Base-by-base conservation (phyloP, 1,284 basidiomycete species). In the Tremellales sp. region DNA sequence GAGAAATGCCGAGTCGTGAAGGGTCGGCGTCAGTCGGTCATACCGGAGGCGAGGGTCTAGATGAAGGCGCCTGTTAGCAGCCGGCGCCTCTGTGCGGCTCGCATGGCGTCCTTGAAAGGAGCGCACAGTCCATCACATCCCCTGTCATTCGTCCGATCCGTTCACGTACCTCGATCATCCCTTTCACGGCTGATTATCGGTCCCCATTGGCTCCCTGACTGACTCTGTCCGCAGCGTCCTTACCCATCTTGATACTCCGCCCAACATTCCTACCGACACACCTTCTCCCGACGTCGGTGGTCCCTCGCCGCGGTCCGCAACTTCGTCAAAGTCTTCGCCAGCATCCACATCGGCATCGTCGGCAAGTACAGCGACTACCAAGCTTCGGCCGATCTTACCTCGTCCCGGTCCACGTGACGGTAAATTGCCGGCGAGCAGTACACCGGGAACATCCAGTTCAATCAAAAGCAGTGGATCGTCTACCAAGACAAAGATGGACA, bases 251-350 rank as follows among this genome's bases (percentile, higher is more conserved):
- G 29, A 8, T 8, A 31, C 8, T 31, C 15, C 29, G 29, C 29
- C 53, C 65, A 68, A 52, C 53, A 68, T 69, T 61, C 63, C 67
- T 26, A 53, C 57, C 49, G 54, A 66, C 44, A 65, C 65, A 23
- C 64, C 66, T 15, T 68, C 68, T 46, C 66, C 68, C 36, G 62
- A 64, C 33, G 60, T 64, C 43, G 56, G 53, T 43, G 67, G 67
- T 37, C 68, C 67, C 19, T 72, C 70, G 15, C 68, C 68, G 22
- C 56, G 53, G 19, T 70, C 68, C 24, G 61, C 62, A 22, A 62
- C 64, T 41, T 72, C 69, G 13, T 61, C 59, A 10, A 65, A 67
- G 45, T 64, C 65, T 11, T 67, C 64, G n/a, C 65, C 65, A 3
- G 44, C 45, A 42, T 65, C 65, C 11, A 61, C 51, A 26, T 54